Base-by-base conservation (phyloP, 257 asterid species). In the Nicotiana noctiflora region DNA sequence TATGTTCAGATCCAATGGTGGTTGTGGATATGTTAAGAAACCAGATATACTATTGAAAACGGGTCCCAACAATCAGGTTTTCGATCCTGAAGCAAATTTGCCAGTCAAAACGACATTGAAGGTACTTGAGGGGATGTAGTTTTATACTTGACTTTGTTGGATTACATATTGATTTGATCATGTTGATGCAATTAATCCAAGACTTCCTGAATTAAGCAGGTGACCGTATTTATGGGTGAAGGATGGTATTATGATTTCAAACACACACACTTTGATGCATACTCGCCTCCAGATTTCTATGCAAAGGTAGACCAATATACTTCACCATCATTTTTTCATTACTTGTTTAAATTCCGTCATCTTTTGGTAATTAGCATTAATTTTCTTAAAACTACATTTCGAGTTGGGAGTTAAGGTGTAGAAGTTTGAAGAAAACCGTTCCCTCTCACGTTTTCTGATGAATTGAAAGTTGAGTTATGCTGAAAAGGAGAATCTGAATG, bases 281-380 rank as follows among this genome's bases (percentile, higher is more conserved):
- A 89, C 80, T 93, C 98, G 64, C 98, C 98, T 79, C 98, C 98
- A 25, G 98, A 93, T 84, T 93, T 93, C 86, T 93, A 93, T 79
- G 87, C 92, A 52, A 84, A 89, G 93, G 98, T 92, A 89, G 84
- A 90, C 76, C 57, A 17, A 82, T 77, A 46, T 62, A 52, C 37
- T 59, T 67, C n/a, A 51, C 34, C 4, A 21, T 8, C 65, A 46
- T 19, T 18, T 67, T 65, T 8, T 19, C 17, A n/a, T 19, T 37
- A 11, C 60, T 46, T 13, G 14, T 72, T 46, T 23, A 21, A 44
- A 0, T 70, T 70, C 59, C 12, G 34, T 51, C 56, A 51, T 51
- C 56, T 13, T 14, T 51, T 51, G 18, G 56, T 23, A 23, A 44
- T 72, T 72, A 40, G 78, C 44, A 3, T 23, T 49, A 72, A 72